Percentiles rank a stretch among this genome's conserved stretches.
phyloP scores from a whole-genome alignment of 208 protist species.

The Angomonas deanei region DNA sequence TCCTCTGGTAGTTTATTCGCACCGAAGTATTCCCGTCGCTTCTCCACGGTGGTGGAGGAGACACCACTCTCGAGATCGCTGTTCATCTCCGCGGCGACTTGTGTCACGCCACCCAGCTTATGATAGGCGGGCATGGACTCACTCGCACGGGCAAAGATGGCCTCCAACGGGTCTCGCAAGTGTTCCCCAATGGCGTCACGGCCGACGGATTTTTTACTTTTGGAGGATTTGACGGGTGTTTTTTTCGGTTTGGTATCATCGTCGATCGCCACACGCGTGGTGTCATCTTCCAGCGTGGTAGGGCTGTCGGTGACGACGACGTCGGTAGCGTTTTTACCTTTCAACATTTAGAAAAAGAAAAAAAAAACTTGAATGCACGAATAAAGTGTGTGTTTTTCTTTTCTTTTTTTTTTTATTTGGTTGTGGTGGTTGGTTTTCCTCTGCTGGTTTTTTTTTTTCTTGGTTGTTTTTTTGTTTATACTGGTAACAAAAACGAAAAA shows the following conservation, averaged over 20 bases:
- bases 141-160: slow-evolving; percentile 50
- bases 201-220: neutral
- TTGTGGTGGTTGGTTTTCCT: too few species aligned
- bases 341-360: too few species aligned
- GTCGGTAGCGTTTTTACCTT: slow-evolving; percentile 27
- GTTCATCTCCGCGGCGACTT: slow-evolving; percentile 37
- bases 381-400: neutral
- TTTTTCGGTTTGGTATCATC: slow-evolving; percentile 8
- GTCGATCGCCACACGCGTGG: slow-evolving; percentile 17
- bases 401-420: neutral
- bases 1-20: slow-evolving; percentile 73
- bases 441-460: slow-evolving; percentile 42
- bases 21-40: slow-evolving; percentile 42
- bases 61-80: slow-evolving; percentile 38
- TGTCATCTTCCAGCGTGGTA: slow-evolving; percentile 12
- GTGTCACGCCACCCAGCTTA: slow-evolving; percentile 45
- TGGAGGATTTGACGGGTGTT: slow-evolving; percentile 1
- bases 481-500: slow-evolving; percentile 1
- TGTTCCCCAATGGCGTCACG: slow-evolving; percentile 20
- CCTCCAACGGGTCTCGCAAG: slow-evolving; percentile 32
- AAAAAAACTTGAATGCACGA: too few species aligned
- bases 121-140: slow-evolving; percentile 52
- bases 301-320: slow-evolving; percentile 17
- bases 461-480: neutral
- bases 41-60: slow-evolving; percentile 19